phyloP scores from a whole-genome alignment of 1,284 basidiomycete genomes.

The Fereydounia khargensis region DNA sequence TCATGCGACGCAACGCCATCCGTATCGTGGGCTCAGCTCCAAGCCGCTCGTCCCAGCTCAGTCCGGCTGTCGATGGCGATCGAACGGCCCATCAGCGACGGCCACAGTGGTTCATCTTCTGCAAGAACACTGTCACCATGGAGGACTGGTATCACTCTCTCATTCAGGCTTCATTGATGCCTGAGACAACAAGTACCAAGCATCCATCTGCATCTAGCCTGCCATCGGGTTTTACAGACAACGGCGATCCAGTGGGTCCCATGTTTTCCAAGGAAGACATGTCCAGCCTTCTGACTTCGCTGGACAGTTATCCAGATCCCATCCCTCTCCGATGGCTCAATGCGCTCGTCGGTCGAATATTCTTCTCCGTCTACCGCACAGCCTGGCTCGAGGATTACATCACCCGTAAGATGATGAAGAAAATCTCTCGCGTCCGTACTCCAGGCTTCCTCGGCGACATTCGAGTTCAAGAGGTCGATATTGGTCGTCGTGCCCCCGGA shows the following conservation, averaged over 20 bases:
- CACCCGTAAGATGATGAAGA: conserved; percentile 85
- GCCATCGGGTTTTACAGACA: conserved; percentile 1
- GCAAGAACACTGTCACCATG: conserved; percentile 54
- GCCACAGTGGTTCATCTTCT: conserved; percentile 54
- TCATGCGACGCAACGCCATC: conserved; percentile 52
- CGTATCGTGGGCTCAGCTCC: conserved; percentile 32
- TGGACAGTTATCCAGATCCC: conserved; percentile 89
- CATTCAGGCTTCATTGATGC: conserved; percentile 67
- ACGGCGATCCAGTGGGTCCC: conserved; percentile 58
- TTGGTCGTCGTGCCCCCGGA: conserved; percentile 72
- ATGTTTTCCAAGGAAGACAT: conserved; percentile 79
- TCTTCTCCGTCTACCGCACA: conserved; percentile 87
- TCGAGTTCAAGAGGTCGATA: conserved; percentile 80
- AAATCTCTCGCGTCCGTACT: conserved; percentile 82
- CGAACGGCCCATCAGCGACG: conserved; percentile 1
- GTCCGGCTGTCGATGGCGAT: conserved; percentile 10
- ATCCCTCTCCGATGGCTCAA: conserved; percentile 97
- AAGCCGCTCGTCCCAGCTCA: neutral
- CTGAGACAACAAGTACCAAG: conserved; percentile 44
- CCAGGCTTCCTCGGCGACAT: conserved; percentile 83
- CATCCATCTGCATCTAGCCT: conserved; percentile 10
- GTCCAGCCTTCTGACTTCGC: conserved; percentile 74
- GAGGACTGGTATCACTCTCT: conserved; percentile 93
- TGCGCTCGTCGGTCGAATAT: conserved; percentile 83
- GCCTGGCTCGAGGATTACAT: conserved; percentile 77